A percentile compares a stretch with the other conserved stretches of the same genome.
phyloP scores from a whole-genome alignment of 2,329 filamentous ascomycete species.

The Ophioceras dolichostomum region DNA sequence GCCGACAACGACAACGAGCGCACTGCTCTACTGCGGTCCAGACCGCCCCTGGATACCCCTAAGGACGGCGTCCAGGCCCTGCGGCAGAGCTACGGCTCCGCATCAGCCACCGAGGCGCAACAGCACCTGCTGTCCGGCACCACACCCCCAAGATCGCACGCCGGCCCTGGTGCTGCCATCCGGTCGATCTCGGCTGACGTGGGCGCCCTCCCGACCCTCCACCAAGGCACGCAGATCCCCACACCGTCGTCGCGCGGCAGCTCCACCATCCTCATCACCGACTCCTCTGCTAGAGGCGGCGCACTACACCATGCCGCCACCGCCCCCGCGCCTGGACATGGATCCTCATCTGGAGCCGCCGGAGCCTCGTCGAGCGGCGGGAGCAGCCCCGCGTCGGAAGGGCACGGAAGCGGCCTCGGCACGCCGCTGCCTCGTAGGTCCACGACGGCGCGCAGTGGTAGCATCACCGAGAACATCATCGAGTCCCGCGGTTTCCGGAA shows the following conservation, averaged over 20 bases:
- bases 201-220: constrained; percentile 4
- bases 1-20: constrained; percentile 23
- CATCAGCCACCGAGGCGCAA: constrained; percentile 9
- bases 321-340: not conserved
- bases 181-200: not conserved
- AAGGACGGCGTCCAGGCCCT: constrained; percentile 56
- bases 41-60: constrained; percentile 28
- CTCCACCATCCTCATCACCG: not conserved
- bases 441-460: constrained; percentile 53
- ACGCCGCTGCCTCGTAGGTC: constrained; percentile 8
- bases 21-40: constrained; percentile 32
- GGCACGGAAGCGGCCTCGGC: constrained; percentile 7
- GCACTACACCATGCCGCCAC: not conserved
- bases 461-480: constrained; percentile 68
- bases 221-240: constrained; percentile 5
- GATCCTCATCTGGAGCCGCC: not conserved
- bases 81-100: constrained; percentile 39
- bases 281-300: not conserved
- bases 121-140: not conserved
- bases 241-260: not conserved
- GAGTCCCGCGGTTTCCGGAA: constrained; percentile 65
- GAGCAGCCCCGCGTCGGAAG: constrained; percentile 5
- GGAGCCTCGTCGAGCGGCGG: constrained; percentile 7
- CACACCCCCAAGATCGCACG: not conserved
- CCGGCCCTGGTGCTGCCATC: not conserved